Evolutionary conservation across 345 rosid species (phyloP).

Genomic region (Angophora floribunda): DNA sequence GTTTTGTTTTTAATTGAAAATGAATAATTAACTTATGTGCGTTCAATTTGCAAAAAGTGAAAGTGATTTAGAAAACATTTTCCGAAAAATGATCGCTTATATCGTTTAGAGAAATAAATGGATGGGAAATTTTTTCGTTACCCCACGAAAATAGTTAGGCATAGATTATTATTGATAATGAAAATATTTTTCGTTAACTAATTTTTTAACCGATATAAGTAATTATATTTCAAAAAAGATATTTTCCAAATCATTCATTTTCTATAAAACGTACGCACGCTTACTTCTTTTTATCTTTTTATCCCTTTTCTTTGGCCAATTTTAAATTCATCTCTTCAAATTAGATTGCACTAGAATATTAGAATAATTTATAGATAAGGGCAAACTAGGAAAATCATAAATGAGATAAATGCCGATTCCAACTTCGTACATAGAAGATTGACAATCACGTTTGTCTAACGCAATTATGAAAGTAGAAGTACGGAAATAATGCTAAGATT

Average conservation of each 20-base stretch:
- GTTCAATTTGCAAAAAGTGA: too few relatives aligned
- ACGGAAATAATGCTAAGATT: background rate
- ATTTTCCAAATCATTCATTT: too few relatives aligned
- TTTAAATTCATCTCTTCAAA: background rate
- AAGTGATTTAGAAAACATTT: too few relatives aligned
- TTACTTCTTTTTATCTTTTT: background rate
- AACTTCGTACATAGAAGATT: background rate
- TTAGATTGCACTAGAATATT: background rate
- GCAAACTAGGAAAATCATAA: background rate
- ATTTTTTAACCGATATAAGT: too few relatives aligned
- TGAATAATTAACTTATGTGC: background rate
- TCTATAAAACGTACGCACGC: too few relatives aligned
- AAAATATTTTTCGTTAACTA: too few relatives aligned
- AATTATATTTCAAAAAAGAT: too few relatives aligned
- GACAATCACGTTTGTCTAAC: background rate
- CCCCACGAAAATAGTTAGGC: too few relatives aligned
- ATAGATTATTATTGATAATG: too few relatives aligned
- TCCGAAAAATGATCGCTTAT: too few relatives aligned
- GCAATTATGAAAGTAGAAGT: background rate
- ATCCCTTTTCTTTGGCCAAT: background rate
- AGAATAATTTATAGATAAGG: background rate
- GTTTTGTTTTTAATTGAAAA: background rate
- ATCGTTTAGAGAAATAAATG: too few relatives aligned
- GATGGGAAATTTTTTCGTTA: too few relatives aligned
- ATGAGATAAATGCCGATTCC: background rate